Conservation (phyloP, 2,329 filamentous ascomycete species). For the Emergomyces orientalis region DNA sequence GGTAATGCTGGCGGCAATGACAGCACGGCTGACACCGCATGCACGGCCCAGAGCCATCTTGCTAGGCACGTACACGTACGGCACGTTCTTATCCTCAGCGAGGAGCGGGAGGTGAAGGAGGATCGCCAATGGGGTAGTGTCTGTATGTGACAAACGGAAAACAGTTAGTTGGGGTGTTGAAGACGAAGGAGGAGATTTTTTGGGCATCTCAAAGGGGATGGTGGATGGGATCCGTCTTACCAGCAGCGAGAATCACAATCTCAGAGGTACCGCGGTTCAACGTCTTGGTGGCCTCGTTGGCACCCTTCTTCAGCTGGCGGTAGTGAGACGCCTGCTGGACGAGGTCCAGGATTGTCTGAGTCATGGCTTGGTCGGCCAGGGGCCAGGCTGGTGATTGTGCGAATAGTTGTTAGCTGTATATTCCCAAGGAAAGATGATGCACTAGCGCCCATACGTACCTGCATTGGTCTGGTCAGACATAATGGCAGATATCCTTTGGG, state of each 20-base stretch:
- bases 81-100: constrained; percentile 65
- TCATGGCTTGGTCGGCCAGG: constrained; percentile 61
- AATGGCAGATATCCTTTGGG: background rate
- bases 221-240: background rate
- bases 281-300: constrained; percentile 79
- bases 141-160: constrained; percentile 28
- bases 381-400: constrained; percentile 50
- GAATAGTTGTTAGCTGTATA: constrained; percentile 8
- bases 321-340: constrained; percentile 58
- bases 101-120: constrained; percentile 82
- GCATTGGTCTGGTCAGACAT: constrained; percentile 5
- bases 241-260: constrained; percentile 74
- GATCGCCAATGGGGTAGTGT: constrained; percentile 79
- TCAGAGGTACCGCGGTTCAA: constrained; percentile 86
- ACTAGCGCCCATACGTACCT: background rate
- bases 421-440: background rate
- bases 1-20: constrained; percentile 82
- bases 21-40: constrained; percentile 77
- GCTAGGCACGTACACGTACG: constrained; percentile 62
- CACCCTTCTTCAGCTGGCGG: constrained; percentile 78
- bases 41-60: constrained; percentile 83
- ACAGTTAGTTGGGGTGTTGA: background rate
- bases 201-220: background rate
- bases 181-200: background rate
- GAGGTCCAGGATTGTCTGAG: constrained; percentile 74